phyloP scores from a whole-genome alignment of 768 basidiomycete species.

The Leccinum aurantiacum region DNA sequence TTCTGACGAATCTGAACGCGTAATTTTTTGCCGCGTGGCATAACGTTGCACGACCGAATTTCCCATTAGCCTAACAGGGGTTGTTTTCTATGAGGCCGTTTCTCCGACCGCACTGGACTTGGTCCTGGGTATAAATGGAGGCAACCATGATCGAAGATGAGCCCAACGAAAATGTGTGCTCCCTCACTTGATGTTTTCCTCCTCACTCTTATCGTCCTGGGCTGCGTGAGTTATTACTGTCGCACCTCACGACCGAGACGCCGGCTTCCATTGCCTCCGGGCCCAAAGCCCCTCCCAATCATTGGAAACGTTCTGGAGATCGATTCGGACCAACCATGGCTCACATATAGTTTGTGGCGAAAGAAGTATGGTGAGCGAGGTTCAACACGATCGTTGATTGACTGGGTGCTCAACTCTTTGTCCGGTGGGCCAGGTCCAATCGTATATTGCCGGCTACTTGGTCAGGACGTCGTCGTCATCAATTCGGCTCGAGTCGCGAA shows the following conservation, averaged over 20 bases:
- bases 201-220: constrained; percentile 10
- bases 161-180: constrained; percentile 14
- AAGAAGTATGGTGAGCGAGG: constrained; percentile 28
- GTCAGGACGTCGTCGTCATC: constrained; percentile 28
- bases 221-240: constrained; percentile 11
- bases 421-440: constrained; percentile 22
- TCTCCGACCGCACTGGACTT: constrained; percentile 1
- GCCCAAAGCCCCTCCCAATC: constrained; percentile 23
- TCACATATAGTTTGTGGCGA: constrained; percentile 30
- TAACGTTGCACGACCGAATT: constrained; percentile 2
- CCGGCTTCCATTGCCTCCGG: constrained; percentile 21
- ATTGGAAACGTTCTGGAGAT: constrained; percentile 29
- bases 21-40: constrained; percentile 13
- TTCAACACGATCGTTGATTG: neutral
- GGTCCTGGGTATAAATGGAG: constrained; percentile 17
- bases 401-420: neutral
- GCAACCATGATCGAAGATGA: neutral
- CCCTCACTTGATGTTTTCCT: constrained; percentile 7
- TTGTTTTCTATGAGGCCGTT: constrained; percentile 7
- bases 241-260: constrained; percentile 9
- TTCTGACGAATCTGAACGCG: constrained; percentile 12
- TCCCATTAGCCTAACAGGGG: constrained; percentile 12
- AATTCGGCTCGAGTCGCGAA: constrained; percentile 28
- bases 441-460: constrained; percentile 28
- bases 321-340: constrained; percentile 23